These are phyloP conservation scores for Chlorella sp. DNA, from an alignment of 139 green algal genomes.

Conservation along the genomic window DNA sequence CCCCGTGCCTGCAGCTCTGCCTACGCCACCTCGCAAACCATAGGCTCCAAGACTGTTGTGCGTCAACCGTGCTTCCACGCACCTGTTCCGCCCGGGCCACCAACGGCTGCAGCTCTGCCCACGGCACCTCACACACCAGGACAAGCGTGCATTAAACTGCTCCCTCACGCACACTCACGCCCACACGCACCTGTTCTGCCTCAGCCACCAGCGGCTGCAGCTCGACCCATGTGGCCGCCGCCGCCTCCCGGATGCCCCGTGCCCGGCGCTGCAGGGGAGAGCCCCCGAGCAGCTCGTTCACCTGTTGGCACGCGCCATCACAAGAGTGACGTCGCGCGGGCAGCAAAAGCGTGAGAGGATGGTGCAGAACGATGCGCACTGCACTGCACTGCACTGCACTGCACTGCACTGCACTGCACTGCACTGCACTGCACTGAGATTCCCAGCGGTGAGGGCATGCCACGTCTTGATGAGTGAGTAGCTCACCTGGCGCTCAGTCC, in stretches of 20 bases:
- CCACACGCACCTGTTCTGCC: background rate
- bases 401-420: background rate
- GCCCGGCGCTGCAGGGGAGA: conserved; percentile 9
- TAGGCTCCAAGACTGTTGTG: no score
- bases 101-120: conserved; percentile 11
- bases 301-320: no score
- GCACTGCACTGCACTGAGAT: background rate
- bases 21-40: background rate
- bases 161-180: no score
- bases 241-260: background rate
- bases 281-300: conserved; percentile 11
- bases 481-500: conserved; percentile 15
- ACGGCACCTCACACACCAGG: no score
- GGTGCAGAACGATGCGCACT: background rate
- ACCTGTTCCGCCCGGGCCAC: background rate
- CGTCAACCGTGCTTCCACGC: no score
- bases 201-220: conserved; percentile 7
- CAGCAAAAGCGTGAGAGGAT: background rate
- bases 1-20: background rate
- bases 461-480: no score
- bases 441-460: background rate
- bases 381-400: background rate
- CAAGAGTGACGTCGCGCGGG: background rate
- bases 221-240: conserved; percentile 6
- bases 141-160: no score